Percentiles rank a stretch among this genome's conserved stretches.
Conservation (phyloP, 345 rosid species). For the Excoecaria agallocha region DNA sequence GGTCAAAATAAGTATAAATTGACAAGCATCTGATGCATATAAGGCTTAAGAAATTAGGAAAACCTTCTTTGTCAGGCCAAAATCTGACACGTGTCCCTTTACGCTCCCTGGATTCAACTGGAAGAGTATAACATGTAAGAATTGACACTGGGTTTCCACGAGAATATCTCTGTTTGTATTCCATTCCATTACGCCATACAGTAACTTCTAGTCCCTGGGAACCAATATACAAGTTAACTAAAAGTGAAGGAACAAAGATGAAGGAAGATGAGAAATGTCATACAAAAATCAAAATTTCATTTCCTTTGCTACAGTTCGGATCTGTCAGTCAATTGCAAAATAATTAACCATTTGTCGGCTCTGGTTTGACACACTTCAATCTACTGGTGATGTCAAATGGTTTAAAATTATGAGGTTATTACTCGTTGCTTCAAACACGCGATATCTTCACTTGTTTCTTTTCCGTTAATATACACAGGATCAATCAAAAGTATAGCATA, state of each 20-base stretch:
- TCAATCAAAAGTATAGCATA: background rate
- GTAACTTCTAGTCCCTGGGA: conserved; percentile 73
- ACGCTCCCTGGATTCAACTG: conserved; percentile 52
- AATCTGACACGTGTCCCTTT: conserved; percentile 78
- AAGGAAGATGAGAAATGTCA: conserved; percentile 4
- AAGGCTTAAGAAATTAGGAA: conserved; percentile 10
- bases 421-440: background rate
- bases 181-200: conserved; percentile 90
- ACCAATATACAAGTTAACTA: conserved; percentile 13
- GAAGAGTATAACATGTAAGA: conserved; percentile 50
- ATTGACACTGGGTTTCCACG: conserved; percentile 77
- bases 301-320: background rate
- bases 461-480: background rate
- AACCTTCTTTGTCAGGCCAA: conserved; percentile 99
- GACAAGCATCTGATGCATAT: conserved; percentile 4
- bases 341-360: background rate
- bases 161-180: conserved; percentile 73
- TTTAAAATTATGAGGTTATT: background rate
- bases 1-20: conserved; percentile 3
- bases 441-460: background rate
- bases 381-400: background rate
- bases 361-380: background rate
- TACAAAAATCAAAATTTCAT: background rate
- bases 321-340: background rate
- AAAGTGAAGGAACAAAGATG: background rate